Conservation (phyloP, 306 rosid genomes). For the Medicago ruthenica region DNA sequence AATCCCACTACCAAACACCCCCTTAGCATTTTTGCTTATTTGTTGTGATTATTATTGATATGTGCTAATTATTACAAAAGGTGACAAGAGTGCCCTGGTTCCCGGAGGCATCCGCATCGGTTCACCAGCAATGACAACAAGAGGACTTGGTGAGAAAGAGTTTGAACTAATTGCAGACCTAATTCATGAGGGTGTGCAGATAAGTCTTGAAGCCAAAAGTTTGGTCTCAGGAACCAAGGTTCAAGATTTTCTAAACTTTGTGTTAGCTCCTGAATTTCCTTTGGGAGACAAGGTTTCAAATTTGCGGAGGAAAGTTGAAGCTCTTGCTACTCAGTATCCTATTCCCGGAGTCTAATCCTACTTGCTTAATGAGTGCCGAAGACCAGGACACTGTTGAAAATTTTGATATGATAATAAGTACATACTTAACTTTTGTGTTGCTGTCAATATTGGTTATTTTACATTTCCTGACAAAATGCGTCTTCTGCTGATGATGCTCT, state of each 20-base stretch:
- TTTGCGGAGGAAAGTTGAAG: conserved; percentile 78
- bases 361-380: conserved; percentile 5
- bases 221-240: conserved; percentile 76
- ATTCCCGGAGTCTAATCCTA: conserved; percentile 75
- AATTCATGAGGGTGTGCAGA: conserved; percentile 86
- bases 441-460: conserved; percentile 8
- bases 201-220: conserved; percentile 70
- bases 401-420: conserved; percentile 36
- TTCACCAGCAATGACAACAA: conserved; percentile 95
- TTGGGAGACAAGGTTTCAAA: conserved; percentile 55
- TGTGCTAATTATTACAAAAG: conserved; percentile 47
- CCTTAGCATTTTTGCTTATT: conserved; percentile 13
- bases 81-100: conserved; percentile 88
- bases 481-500: neutral
- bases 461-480: neutral
- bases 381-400: conserved; percentile 28
- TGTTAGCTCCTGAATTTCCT: conserved; percentile 68
- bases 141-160: conserved; percentile 82
- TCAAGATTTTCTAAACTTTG: conserved; percentile 77
- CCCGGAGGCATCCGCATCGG: conserved; percentile 98
- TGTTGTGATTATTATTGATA: conserved; percentile 21
- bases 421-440: conserved; percentile 5
- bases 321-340: conserved; percentile 75
- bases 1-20: neutral
- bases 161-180: conserved; percentile 71